phyloP scores from a whole-genome alignment of 805 yeast genomes.

The Teunomyces pallodes region DNA sequence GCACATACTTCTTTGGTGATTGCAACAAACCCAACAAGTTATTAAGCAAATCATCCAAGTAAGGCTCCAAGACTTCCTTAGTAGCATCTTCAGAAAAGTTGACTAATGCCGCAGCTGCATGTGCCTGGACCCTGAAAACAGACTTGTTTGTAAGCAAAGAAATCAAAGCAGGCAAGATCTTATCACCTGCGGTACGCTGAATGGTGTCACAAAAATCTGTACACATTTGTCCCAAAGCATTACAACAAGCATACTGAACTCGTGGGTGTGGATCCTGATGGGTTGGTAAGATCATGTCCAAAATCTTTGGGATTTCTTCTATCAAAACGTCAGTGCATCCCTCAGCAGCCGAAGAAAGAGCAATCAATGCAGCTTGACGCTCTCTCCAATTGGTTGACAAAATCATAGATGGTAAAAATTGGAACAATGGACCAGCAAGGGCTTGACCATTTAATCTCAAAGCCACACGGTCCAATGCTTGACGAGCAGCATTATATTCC shows the following conservation, averaged over 20 bases:
- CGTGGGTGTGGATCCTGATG: slow-evolving; percentile 85
- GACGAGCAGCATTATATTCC: slow-evolving; percentile 89
- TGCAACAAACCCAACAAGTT: slow-evolving; percentile 74
- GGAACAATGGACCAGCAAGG: slow-evolving; percentile 83
- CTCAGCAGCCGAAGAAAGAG: slow-evolving; percentile 93
- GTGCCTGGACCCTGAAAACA: slow-evolving; percentile 93
- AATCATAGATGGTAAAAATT: slow-evolving; percentile 81
- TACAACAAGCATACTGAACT: slow-evolving; percentile 96
- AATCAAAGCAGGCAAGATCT: slow-evolving; percentile 84
- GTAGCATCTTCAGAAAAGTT: slow-evolving; percentile 92
- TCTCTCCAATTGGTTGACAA: slow-evolving; percentile 82
- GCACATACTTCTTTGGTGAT: slow-evolving; percentile 88
- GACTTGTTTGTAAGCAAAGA: slow-evolving; percentile 70
- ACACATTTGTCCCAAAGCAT: slow-evolving; percentile 93
- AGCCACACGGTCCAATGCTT: slow-evolving; percentile 88
- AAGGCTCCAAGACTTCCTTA: slow-evolving; percentile 87
- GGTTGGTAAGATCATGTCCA: slow-evolving; percentile 84
- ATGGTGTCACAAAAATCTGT: slow-evolving; percentile 92
- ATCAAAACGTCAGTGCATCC: slow-evolving; percentile 91
- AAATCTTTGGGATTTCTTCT: slow-evolving; percentile 72
- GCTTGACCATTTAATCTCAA: slow-evolving; percentile 79
- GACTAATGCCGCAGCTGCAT: slow-evolving; percentile 97
- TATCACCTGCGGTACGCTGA: slow-evolving; percentile 75
- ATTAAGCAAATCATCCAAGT: slow-evolving; percentile 73
- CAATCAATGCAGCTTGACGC: slow-evolving; percentile 96